These are phyloP conservation scores for Pseudocercospora fuligena DNA, from an alignment of 2,329 filamentous ascomycete genomes.

Conservation along the genomic window DNA sequence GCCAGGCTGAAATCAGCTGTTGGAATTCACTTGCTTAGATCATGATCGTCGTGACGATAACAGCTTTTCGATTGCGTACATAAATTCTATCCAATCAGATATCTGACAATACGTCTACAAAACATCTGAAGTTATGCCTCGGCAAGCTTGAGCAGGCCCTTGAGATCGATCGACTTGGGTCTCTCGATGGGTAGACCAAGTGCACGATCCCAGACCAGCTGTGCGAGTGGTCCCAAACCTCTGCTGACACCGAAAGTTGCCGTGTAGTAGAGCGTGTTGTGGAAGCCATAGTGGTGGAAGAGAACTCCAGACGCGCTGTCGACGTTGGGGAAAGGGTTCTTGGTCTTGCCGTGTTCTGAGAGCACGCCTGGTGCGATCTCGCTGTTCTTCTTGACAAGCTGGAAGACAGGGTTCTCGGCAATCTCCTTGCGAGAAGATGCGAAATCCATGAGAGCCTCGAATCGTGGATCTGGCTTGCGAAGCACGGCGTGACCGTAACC, in stretches of 20 bases:
- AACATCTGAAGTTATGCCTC: constrained; percentile 26
- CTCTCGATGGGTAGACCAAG: constrained; percentile 94
- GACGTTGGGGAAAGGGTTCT: constrained; percentile 83
- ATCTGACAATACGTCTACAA: not conserved
- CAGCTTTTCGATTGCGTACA: not conserved
- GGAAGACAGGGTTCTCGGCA: constrained; percentile 84
- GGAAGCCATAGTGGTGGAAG: constrained; percentile 98
- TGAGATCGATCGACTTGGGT: constrained; percentile 95
- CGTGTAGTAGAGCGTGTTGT: constrained; percentile 93
- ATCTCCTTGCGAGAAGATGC: constrained; percentile 84
- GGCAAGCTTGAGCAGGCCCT: constrained; percentile 74
- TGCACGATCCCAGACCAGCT: constrained; percentile 95
- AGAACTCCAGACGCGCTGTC: constrained; percentile 91
- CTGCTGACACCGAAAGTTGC: constrained; percentile 72
- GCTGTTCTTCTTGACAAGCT: constrained; percentile 90
- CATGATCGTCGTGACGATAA: not conserved
- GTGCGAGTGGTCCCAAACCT: constrained; percentile 83
- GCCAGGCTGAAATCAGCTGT: not conserved
- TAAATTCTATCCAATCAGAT: not conserved
- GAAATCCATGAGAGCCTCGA: constrained; percentile 96
- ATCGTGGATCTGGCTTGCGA: constrained; percentile 94
- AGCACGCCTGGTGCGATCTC: constrained; percentile 89
- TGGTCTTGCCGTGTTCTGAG: constrained; percentile 84
- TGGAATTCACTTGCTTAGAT: not conserved
- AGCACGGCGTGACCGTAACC: constrained; percentile 96